A percentile compares a stretch with the other conserved stretches of the same genome.
These are phyloP conservation scores for Cladosporium sp. DNA, from an alignment of 2,329 filamentous ascomycete genomes.

Conservation along the genomic window DNA sequence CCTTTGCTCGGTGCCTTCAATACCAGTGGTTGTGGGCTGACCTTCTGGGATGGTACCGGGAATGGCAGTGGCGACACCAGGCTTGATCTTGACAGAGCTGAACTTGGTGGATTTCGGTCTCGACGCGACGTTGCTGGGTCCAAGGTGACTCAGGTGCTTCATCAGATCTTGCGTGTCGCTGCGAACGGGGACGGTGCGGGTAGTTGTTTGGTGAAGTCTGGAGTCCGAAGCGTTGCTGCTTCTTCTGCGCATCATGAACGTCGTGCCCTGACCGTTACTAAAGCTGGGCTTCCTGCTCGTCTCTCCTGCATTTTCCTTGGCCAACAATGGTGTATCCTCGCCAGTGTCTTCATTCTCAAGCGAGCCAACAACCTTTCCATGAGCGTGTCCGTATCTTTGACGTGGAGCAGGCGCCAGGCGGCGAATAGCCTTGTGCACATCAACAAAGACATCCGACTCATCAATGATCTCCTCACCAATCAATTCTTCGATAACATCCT, in stretches of 20 bases:
- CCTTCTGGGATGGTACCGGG: constrained; percentile 44
- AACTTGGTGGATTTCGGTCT: constrained; percentile 62
- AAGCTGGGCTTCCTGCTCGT: constrained; percentile 35
- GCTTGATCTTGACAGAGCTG: constrained; percentile 66
- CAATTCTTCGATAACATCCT: constrained; percentile 97
- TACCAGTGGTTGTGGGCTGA: constrained; percentile 26
- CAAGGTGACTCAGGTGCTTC: constrained; percentile 63
- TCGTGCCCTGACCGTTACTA: constrained; percentile 39
- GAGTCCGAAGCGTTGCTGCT: constrained; percentile 44
- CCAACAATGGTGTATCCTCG: constrained; percentile 34
- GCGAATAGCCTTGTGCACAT: constrained; percentile 96
- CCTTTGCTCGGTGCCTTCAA: neutral
- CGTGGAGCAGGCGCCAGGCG: constrained; percentile 83
- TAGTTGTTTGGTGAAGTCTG: constrained; percentile 23
- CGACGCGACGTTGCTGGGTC: constrained; percentile 63
- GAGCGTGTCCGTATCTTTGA: constrained; percentile 50
- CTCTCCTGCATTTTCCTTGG: constrained; percentile 26
- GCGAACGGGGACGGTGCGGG: constrained; percentile 44
- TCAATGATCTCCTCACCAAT: constrained; percentile 99
- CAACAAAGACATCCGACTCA: constrained; percentile 96
- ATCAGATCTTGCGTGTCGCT: constrained; percentile 56
- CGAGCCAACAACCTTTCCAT: constrained; percentile 28
- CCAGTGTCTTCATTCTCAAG: constrained; percentile 28
- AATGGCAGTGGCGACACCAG: constrained; percentile 40
- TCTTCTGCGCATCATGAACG: constrained; percentile 47